Evolutionary conservation across 306 rosid species (phyloP).

Genomic region (Cicer judaicum): DNA sequence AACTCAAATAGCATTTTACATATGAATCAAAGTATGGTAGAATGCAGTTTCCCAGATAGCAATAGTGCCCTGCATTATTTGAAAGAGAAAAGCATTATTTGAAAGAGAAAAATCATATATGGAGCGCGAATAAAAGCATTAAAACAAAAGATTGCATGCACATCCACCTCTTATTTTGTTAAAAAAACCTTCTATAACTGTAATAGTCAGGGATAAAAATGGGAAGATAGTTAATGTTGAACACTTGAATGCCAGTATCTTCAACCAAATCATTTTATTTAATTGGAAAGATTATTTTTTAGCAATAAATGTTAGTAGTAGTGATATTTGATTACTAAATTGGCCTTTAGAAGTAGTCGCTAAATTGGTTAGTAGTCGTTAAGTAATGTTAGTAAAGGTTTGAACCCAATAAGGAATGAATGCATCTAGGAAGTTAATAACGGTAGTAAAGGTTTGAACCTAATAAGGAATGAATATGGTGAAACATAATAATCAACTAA

Average conservation of each 20-base stretch:
- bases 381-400: background rate
- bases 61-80: slow-evolving; percentile 27
- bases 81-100: slow-evolving; percentile 24
- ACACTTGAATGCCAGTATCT: slow-evolving; percentile 17
- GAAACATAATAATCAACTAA: slow-evolving; percentile 7
- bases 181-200: background rate
- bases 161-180: background rate
- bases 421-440: no score
- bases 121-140: background rate
- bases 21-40: background rate
- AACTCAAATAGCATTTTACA: slow-evolving; percentile 5
- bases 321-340: no score
- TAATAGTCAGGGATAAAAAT: slow-evolving; percentile 8
- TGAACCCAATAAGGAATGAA: background rate
- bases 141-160: background rate
- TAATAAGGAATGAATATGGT: background rate
- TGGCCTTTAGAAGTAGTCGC: no score
- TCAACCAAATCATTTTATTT: slow-evolving; percentile 16
- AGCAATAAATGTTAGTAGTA: background rate
- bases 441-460: no score
- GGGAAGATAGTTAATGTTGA: background rate
- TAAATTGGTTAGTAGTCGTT: no score
- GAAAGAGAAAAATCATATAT: background rate
- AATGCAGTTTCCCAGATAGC: background rate
- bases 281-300: background rate